These are phyloP conservation scores for Phialophora verrucosa DNA, from an alignment of 2,329 filamentous ascomycete species.

Conservation along the genomic window DNA sequence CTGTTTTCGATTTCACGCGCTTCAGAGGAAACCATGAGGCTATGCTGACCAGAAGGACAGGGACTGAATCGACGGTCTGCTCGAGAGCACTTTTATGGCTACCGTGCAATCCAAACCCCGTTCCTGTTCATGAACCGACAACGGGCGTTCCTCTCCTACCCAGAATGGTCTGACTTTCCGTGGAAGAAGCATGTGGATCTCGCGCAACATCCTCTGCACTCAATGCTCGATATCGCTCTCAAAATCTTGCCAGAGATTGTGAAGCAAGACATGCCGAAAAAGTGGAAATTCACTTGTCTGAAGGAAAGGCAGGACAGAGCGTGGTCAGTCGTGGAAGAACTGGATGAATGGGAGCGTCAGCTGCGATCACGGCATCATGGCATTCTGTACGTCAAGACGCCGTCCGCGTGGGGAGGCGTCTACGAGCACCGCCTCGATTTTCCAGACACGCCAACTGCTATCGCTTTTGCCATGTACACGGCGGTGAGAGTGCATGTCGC, in stretches of 20 bases:
- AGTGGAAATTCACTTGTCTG: slow-evolving; percentile 17
- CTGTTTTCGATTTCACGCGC: not conserved
- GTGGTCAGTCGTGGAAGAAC: slow-evolving; percentile 16
- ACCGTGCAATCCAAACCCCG: slow-evolving; percentile 30
- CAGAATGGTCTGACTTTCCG: slow-evolving; percentile 30
- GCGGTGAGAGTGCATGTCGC: slow-evolving; percentile 32
- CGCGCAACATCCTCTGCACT: slow-evolving; percentile 28
- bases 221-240: slow-evolving; percentile 31
- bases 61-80: slow-evolving; percentile 10
- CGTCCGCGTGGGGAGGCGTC: slow-evolving; percentile 26
- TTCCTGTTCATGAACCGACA: slow-evolving; percentile 33
- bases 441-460: slow-evolving; percentile 11
- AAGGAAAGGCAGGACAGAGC: slow-evolving; percentile 21
- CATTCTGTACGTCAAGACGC: slow-evolving; percentile 21
- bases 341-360: slow-evolving; percentile 25
- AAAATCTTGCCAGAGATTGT: slow-evolving; percentile 30
- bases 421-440: slow-evolving; percentile 27
- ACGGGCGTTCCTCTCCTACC: slow-evolving; percentile 25
- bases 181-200: slow-evolving; percentile 24
- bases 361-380: slow-evolving; percentile 23
- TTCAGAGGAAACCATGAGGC: not conserved
- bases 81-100: slow-evolving; percentile 31
- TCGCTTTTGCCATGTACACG: slow-evolving; percentile 32
- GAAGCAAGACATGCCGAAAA: slow-evolving; percentile 28
- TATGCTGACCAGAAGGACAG: slow-evolving; percentile 9